These are phyloP conservation scores for Chrysoporthe deuterocubensis DNA, from an alignment of 2,329 filamentous ascomycete genomes.

Conservation along the genomic window DNA sequence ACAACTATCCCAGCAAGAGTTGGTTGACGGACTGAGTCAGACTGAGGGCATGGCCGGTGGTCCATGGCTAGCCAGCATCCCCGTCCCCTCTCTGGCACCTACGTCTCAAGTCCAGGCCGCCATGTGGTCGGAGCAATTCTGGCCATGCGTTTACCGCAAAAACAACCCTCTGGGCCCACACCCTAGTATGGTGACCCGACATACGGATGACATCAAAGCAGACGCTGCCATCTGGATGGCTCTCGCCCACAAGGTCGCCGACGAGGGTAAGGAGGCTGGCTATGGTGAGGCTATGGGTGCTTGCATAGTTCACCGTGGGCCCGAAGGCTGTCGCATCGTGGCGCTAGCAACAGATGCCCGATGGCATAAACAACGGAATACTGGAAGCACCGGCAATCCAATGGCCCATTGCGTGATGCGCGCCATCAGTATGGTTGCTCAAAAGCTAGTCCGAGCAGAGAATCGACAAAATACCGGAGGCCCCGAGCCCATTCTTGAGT, in stretches of 20 bases:
- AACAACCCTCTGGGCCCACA: slow-evolving; percentile 87
- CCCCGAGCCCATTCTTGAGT: slow-evolving; percentile 49
- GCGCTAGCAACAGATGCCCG: slow-evolving; percentile 78
- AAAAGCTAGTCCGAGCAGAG: slow-evolving; percentile 64
- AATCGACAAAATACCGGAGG: slow-evolving; percentile 40
- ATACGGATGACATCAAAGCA: slow-evolving; percentile 68
- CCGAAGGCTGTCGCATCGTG: slow-evolving; percentile 58
- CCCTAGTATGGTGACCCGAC: slow-evolving; percentile 72
- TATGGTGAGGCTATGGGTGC: slow-evolving; percentile 74
- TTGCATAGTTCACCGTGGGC: slow-evolving; percentile 70
- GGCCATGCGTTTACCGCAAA: slow-evolving; percentile 85
- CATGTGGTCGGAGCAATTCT: slow-evolving; percentile 76
- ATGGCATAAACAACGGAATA: slow-evolving; percentile 59
- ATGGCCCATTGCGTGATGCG: slow-evolving; percentile 80
- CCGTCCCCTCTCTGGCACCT: slow-evolving; percentile 74
- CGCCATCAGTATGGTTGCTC: slow-evolving; percentile 81
- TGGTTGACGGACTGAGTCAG: slow-evolving; percentile 51
- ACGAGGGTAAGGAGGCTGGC: slow-evolving; percentile 58
- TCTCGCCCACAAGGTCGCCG: slow-evolving; percentile 67
- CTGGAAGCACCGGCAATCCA: slow-evolving; percentile 65
- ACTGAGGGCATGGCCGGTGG: slow-evolving; percentile 52
- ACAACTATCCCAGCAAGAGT: slow-evolving; percentile 56
- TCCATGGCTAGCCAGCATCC: slow-evolving; percentile 64
- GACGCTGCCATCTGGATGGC: slow-evolving; percentile 70
- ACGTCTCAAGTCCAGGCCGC: slow-evolving; percentile 76